Conservation (phyloP, 306 rosid species). For the Castanopsis chinensis region DNA sequence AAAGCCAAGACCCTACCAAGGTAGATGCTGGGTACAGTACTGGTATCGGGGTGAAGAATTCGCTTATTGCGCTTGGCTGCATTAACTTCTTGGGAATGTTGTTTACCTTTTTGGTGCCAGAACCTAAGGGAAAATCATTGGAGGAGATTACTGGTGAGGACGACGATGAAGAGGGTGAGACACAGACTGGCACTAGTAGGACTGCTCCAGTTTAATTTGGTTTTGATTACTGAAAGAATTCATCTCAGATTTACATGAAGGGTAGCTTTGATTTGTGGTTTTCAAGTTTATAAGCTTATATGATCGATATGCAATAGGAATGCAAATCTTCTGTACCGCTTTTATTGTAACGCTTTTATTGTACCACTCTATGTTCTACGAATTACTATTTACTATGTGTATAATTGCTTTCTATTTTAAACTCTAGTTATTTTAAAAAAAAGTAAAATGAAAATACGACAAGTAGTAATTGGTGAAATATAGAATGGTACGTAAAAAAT, state of each 20-base stretch:
- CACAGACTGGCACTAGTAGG: no score
- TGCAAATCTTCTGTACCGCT: no score
- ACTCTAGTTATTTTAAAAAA: no score
- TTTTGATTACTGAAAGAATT: neutral
- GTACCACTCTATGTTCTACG: no score
- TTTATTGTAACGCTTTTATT: no score
- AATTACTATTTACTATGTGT: no score
- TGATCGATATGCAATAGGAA: neutral
- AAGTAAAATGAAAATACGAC: no score
- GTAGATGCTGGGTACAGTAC: neutral
- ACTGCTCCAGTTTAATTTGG: neutral
- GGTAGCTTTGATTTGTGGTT: neutral
- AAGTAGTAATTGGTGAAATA: no score
- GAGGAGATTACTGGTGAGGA: constrained; percentile 14
- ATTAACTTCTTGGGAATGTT: constrained; percentile 8
- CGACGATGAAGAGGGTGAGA: neutral
- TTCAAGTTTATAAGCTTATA: neutral
- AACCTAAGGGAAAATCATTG: constrained; percentile 11
- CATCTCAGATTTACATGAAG: neutral
- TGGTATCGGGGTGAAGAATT: constrained; percentile 11
- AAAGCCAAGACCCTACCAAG: neutral
- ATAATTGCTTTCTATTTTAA: no score
- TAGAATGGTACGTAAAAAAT: no score
- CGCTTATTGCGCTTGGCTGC: neutral
- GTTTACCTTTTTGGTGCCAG: constrained; percentile 14